These are phyloP conservation scores for Claviceps capensis DNA, from an alignment of 2,329 filamentous ascomycete genomes.

Conservation along the genomic window DNA sequence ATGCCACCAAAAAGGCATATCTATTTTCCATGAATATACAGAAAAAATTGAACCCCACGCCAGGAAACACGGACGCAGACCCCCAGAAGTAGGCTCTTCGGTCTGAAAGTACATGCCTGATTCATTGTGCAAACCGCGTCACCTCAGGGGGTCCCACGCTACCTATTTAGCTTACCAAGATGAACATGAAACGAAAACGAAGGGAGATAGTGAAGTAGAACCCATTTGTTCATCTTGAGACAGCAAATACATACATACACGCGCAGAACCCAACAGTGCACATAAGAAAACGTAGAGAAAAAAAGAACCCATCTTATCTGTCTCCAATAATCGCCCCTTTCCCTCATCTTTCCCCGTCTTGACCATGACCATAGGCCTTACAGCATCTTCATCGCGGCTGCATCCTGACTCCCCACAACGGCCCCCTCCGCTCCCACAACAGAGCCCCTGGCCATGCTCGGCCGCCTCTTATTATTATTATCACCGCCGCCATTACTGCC, in stretches of 20 bases:
- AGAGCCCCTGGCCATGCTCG: constrained; percentile 25
- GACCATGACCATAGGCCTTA: constrained; percentile 7
- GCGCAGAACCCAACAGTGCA: background rate
- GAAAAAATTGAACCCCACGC: too few species aligned
- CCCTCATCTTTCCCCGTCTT: background rate
- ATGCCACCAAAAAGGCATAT: too few species aligned
- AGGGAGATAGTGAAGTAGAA: too few species aligned
- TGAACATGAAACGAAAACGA: too few species aligned
- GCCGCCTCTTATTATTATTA: constrained; percentile 20
- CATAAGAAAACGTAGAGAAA: background rate
- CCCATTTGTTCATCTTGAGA: background rate
- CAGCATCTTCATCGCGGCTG: constrained; percentile 22
- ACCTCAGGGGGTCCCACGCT: too few species aligned
- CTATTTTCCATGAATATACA: too few species aligned
- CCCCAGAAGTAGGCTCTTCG: too few species aligned
- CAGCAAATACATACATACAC: background rate
- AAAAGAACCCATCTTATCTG: background rate
- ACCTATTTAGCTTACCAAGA: background rate
- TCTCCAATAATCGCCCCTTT: background rate
- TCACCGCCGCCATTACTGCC: background rate
- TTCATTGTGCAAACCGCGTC: too few species aligned
- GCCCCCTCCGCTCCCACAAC: constrained; percentile 9
- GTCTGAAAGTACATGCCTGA: too few species aligned
- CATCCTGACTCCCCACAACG: constrained; percentile 16
- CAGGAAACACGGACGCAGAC: too few species aligned